phyloP scores from a whole-genome alignment of 345 rosid species.

The Heritiera littoralis region DNA sequence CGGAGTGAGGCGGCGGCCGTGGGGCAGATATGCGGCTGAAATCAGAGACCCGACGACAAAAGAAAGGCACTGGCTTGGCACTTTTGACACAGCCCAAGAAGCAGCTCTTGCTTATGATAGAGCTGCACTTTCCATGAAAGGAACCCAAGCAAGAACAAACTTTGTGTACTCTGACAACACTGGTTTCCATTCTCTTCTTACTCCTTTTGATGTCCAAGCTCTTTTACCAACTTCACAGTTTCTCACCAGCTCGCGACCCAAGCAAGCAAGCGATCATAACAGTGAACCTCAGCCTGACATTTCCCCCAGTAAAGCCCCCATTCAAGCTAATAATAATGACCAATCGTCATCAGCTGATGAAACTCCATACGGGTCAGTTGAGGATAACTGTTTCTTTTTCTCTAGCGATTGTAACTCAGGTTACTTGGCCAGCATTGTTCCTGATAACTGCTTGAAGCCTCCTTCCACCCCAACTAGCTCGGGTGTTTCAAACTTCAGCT shows the following conservation, averaged over 20 bases:
- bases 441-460: slow-evolving; percentile 85
- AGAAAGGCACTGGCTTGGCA: slow-evolving; percentile 98
- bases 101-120: slow-evolving; percentile 96
- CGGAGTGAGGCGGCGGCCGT: slow-evolving; percentile 89
- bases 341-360: slow-evolving; percentile 20
- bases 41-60: slow-evolving; percentile 94
- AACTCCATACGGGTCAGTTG: slow-evolving; percentile 30
- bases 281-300: slow-evolving; percentile 31
- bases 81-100: slow-evolving; percentile 96
- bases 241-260: slow-evolving; percentile 16
- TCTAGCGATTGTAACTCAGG: slow-evolving; percentile 61
- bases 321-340: slow-evolving; percentile 27
- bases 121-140: slow-evolving; percentile 97
- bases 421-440: slow-evolving; percentile 91
- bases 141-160: slow-evolving; percentile 91
- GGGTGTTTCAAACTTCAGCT: slow-evolving; percentile 23
- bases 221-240: slow-evolving; percentile 41
- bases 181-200: slow-evolving; percentile 45
- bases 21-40: slow-evolving; percentile 98
- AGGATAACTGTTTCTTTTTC: slow-evolving; percentile 50
- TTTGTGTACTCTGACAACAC: slow-evolving; percentile 60
- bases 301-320: slow-evolving; percentile 7
- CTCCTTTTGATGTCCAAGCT: slow-evolving; percentile 54
- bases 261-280: slow-evolving; percentile 22
- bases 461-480: slow-evolving; percentile 38